These are phyloP conservation scores for Cutaneotrichosporon cyanovorans DNA, from an alignment of 1,284 basidiomycete genomes.

Conservation along the genomic window DNA sequence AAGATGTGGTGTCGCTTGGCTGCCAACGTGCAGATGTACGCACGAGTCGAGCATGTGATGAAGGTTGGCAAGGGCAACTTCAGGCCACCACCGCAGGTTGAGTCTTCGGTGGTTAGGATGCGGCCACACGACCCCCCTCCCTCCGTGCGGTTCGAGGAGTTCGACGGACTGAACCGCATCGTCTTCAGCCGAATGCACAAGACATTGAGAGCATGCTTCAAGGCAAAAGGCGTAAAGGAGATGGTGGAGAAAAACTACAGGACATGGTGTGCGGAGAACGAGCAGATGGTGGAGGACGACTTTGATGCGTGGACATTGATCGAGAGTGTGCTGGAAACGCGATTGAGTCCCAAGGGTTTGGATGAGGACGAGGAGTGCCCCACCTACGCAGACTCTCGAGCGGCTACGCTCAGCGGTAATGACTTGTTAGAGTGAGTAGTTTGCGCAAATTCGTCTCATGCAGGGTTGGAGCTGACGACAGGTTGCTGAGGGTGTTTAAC, in stretches of 20 bases:
- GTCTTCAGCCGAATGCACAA: constrained; percentile 88
- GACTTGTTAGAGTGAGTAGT: constrained; percentile 64
- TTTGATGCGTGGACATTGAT: constrained; percentile 65
- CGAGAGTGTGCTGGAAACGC: constrained; percentile 63
- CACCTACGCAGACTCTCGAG: constrained; percentile 61
- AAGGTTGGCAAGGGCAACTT: constrained; percentile 96
- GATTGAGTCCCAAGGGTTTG: constrained; percentile 16
- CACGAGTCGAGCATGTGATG: constrained; percentile 93
- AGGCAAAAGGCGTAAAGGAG: constrained; percentile 86
- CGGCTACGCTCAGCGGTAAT: constrained; percentile 76
- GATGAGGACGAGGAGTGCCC: constrained; percentile 16
- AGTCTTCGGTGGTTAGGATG: constrained; percentile 84
- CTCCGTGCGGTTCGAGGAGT: constrained; percentile 91
- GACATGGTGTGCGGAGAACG: constrained; percentile 83
- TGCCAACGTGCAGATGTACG: constrained; percentile 93
- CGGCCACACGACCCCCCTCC: constrained; percentile 92
- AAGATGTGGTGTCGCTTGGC: constrained; percentile 89
- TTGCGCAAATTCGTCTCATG: background rate
- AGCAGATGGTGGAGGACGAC: constrained; percentile 66
- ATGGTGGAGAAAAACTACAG: constrained; percentile 91
- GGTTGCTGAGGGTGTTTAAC: constrained; percentile 69
- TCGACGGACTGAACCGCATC: constrained; percentile 88
- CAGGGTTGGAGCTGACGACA: constrained; percentile 24
- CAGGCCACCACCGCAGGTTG: constrained; percentile 90
- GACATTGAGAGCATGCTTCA: constrained; percentile 75